These are phyloP conservation scores for Solanum habrochaites DNA, from an alignment of 257 asterid species.

Conservation along the genomic window DNA sequence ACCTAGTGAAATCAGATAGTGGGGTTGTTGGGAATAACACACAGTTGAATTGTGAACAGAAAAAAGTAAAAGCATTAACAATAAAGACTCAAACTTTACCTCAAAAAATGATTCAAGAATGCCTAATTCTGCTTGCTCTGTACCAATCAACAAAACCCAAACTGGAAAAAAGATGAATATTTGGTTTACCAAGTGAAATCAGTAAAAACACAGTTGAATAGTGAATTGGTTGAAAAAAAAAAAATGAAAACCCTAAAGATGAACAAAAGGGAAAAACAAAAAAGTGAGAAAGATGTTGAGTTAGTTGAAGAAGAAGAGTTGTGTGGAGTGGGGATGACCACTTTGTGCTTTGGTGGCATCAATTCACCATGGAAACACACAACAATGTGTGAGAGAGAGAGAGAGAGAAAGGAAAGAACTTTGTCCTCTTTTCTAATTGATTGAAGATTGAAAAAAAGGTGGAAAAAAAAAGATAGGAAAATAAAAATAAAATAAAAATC, in stretches of 20 bases:
- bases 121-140: neutral
- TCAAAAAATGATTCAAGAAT: neutral
- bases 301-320: conserved; percentile 10
- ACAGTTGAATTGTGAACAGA: neutral
- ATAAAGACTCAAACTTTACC: neutral
- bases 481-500: neutral
- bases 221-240: neutral
- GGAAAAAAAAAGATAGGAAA: neutral
- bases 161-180: neutral
- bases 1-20: neutral
- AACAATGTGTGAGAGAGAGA: conserved; percentile 10
- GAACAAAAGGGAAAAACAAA: neutral
- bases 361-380: conserved; percentile 16
- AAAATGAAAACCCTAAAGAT: neutral
- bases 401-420: neutral
- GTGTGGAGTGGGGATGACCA: conserved; percentile 18
- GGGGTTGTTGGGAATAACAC: neutral
- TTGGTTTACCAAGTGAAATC: neutral
- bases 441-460: neutral
- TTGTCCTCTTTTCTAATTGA: neutral
- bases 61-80: neutral
- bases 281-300: neutral
- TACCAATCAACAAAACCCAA: neutral
- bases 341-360: conserved; percentile 25
- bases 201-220: neutral